Conservation (phyloP, 2,329 filamentous ascomycete genomes). For the Thielaviopsis musarum region DNA sequence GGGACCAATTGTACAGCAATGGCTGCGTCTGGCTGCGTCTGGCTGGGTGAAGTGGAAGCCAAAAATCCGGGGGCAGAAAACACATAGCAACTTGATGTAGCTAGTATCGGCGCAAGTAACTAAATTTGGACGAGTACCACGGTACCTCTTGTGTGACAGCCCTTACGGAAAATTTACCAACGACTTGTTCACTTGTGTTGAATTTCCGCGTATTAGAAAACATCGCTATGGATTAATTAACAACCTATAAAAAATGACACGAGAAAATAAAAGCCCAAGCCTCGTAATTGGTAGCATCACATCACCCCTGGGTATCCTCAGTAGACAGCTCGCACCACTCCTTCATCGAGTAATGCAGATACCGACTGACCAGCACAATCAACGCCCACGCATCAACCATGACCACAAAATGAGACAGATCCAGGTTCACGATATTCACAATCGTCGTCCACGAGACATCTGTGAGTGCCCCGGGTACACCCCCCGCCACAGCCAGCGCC, state of each 20-base stretch:
- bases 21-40: neutral
- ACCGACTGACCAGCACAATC: conserved; percentile 4
- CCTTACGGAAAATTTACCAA: neutral
- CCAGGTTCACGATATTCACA: conserved; percentile 23
- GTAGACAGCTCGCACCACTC: conserved; percentile 7
- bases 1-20: too few species aligned
- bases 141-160: neutral
- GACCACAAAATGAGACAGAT: conserved; percentile 13
- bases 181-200: neutral
- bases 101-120: neutral
- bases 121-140: neutral
- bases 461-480: conserved; percentile 13
- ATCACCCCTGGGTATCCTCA: neutral
- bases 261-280: neutral
- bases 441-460: neutral
- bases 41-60: neutral
- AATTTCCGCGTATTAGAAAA: neutral
- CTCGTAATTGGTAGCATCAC: neutral
- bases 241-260: neutral
- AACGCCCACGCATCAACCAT: conserved; percentile 9
- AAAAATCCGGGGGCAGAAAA: neutral
- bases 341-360: conserved; percentile 8
- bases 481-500: conserved; percentile 19
- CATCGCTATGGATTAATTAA: neutral
- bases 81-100: too few species aligned